Base-by-base conservation (phyloP, 2,329 filamentous ascomycete species). In the Ophiostoma sp. region DNA sequence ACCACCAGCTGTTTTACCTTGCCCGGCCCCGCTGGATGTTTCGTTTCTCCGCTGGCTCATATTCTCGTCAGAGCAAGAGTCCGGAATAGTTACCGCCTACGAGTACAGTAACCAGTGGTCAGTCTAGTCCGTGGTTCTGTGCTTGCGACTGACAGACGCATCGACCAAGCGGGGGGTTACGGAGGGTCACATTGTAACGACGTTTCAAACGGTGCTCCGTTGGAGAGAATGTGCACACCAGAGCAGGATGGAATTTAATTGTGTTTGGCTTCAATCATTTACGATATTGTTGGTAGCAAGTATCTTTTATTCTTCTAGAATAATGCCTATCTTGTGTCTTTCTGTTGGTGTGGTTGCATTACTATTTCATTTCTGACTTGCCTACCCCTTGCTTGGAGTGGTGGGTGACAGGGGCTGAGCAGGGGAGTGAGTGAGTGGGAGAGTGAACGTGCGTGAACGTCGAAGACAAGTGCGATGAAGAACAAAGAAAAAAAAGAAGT, bases 391-490 rank as follows among this genome's bases (percentile, higher is more conserved):
- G 49, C 49, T 55, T 55, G 47, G 27, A 27, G 49, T 55, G 49
- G 49, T 55, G 49, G 49, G 49, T 55, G 49, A 27, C 49, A 55
- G 49, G 49, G 49, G 49, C 49, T 55, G 49, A 55, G 49, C 49
- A 55, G 49, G 49, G n/a, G n/a, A n/a, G n/a, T n/a, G n/a, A 55
- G 49, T n/a, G 47, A 16, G 8, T 16, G 5, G n/a, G 9, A 18
- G 27, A 55, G 8, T 38, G n/a, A 40, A 18, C 27, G 36, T 6
- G 58, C 12, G n/a, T 7, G 36, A 14, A 38, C 52, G 12, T 16
- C 11, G 18, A 18, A 49, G 3, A 27, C 7, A 52, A 52, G 14
- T n/a, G 16, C 7, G 7, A 7, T 4, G 7, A 60, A 27, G 12
- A n/a, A 62, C 1, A 27, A 62, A 62, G 12, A 14, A 62, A 14